Evolutionary conservation across 1,284 basidiomycete species (phyloP), one percentile per base, ranked within the genome.

Genomic region (Sporisorium reilianum): DNA sequence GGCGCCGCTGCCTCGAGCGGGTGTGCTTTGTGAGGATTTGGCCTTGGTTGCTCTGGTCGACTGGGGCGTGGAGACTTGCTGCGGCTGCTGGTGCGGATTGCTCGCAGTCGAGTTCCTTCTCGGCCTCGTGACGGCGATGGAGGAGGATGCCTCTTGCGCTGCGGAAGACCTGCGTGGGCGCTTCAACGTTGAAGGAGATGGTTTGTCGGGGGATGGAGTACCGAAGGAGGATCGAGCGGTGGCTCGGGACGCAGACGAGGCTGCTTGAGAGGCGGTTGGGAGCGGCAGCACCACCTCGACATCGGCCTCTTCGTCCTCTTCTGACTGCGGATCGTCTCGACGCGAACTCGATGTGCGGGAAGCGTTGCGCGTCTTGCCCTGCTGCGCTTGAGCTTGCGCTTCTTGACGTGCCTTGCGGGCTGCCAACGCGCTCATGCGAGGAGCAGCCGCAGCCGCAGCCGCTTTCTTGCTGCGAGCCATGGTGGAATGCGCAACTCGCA

Each of bases 371-470:
- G 25, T 45, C 32, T n/a, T 44, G 25, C 8, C 12, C 14, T 5
- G 3, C 12, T 34, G 14, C 5, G 23, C 55, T 34, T 14, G 34
- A 34, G 51, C 52, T 11, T 58, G 36, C 18, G 65, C 65, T 22
- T 55, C 38, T 41, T 62, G 36, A 5, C 56, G 66, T 20, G 61
- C 61, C 52, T 71, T 67, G 38, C 68, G 64, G 52, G 73, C 73
- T 50, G 73, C 73, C 2, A 71, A 18, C 7, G 73, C 73, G 44
- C 73, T 75, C 20, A 71, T 22, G 8, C 58, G 66, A 40, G 59
- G 18, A 25, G 50, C 36, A 18, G 50, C 40, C 34, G 34, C 8
- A 12, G 40, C 5, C 3, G 50, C 36, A 14, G 41, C 53, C 28
- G 26, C 42, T 36, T 49, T 60, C 49, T 52, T 55, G 30, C 38